Base-by-base conservation (phyloP, 2,329 filamentous ascomycete species). In the Hypoxylon sp. region DNA sequence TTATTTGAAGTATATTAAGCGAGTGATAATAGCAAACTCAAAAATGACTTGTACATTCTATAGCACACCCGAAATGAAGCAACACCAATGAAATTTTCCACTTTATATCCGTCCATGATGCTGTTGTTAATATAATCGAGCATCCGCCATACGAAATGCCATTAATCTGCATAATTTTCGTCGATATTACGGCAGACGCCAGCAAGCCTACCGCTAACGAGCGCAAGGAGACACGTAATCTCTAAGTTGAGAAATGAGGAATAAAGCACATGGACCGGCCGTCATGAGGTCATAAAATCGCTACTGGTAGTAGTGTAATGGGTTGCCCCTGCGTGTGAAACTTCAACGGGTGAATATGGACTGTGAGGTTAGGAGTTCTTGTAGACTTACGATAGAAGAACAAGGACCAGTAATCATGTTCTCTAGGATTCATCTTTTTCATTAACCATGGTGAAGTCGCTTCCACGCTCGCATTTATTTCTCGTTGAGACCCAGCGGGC, bases 401-500 rank as follows among this genome's bases (percentile, higher is more conserved):
- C 10, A 25, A 43, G n/a, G 19, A 13, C 32, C 3, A 4, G 4
- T 14, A n/a, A 51, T 55, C 30, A 63, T 11, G 4, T n/a, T n/a
- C 49, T 10, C 11, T 30, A 43, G 9, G 23, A 19, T 19, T 32
- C 13, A 19, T 23, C 46, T 36, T 60, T 61, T 36, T 67, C 55
- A 17, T 49, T 21, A 36, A 52, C n/a, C 25, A 50, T 36, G n/a
- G 21, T 57, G 14, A 56, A 17, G 13, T 58, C 45, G 21, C 21
- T 53, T 2, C 17, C 13, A 30, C 50, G 30, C 5, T 59, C 52
- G 28, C 41, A 50, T 9, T 25, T 63, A n/a, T 58, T 62, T 19
- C 58, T 63, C 11, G n/a, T 21, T 2, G 48, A 63, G 28, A 58
- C 38, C 65, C 65, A 60, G 58, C 68, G 68, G 21, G 68, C 59